Conservation (phyloP, 2,329 filamentous ascomycete species). For the Diaporthe sp. region DNA sequence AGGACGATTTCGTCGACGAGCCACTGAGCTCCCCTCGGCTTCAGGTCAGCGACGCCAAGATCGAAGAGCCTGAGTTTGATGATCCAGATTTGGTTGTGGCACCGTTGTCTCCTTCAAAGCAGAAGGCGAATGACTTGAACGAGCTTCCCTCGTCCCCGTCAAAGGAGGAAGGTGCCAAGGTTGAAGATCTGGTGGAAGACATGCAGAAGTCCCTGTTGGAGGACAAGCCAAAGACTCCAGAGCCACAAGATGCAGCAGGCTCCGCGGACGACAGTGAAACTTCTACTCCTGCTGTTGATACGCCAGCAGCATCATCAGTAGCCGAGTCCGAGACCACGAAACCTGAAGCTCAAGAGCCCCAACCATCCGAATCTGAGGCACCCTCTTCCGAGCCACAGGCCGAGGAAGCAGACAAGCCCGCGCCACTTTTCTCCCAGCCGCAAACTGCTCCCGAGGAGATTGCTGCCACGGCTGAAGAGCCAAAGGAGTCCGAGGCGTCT, state of each 20-base stretch:
- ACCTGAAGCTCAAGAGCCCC: constrained; percentile 40
- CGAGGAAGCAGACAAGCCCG: constrained; percentile 70
- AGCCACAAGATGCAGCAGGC: constrained; percentile 28
- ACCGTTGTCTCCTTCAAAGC: constrained; percentile 69
- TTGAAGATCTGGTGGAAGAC: constrained; percentile 44
- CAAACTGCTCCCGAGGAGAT: constrained; percentile 17
- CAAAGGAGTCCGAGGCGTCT: constrained; percentile 8
- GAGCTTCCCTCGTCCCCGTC: constrained; percentile 23
- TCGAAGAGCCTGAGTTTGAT: constrained; percentile 66
- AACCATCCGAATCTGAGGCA: constrained; percentile 35
- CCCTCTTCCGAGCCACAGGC: constrained; percentile 49
- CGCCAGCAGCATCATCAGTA: constrained; percentile 37
- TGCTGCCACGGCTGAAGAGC: constrained; percentile 31
- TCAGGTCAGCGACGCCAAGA: constrained; percentile 70
- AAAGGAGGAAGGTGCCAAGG: constrained; percentile 34
- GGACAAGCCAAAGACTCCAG: constrained; percentile 33
- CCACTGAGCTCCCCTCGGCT: constrained; percentile 79
- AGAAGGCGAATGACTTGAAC: constrained; percentile 42
- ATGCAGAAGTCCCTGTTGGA: constrained; percentile 41
- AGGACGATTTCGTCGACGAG: constrained; percentile 84
- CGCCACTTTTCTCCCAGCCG: constrained; percentile 68
- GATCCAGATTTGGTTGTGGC: constrained; percentile 70
- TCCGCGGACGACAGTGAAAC: constrained; percentile 30
- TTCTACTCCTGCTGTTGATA: constrained; percentile 35
- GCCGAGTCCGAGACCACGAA: constrained; percentile 32